A percentile compares a stretch with the other conserved stretches of the same genome.
Conservation (phyloP, 2,329 filamentous ascomycete species). For the Arthrobotrys iridis region DNA sequence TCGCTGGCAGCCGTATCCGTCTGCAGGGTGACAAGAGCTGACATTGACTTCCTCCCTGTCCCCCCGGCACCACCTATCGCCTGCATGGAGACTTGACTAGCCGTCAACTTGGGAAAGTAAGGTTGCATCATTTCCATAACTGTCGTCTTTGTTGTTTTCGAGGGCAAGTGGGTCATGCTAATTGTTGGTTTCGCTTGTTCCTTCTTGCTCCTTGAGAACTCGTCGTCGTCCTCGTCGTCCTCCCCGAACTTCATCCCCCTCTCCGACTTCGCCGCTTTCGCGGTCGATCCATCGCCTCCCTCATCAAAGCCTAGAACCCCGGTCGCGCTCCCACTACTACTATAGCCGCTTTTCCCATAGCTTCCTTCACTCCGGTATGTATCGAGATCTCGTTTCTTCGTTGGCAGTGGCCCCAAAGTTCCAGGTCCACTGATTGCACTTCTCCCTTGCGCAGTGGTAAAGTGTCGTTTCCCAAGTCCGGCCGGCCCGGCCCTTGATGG, state of each 20-base stretch:
- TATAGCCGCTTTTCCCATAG: slow-evolving; percentile 45
- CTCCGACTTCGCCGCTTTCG: slow-evolving; percentile 45
- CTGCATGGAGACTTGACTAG: slow-evolving; percentile 79
- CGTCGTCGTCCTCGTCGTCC: slow-evolving; percentile 65
- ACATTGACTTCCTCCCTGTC: slow-evolving; percentile 75
- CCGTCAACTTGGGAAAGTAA: slow-evolving; percentile 68
- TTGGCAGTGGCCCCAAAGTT: slow-evolving; percentile 37
- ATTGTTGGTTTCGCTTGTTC: slow-evolving; percentile 69
- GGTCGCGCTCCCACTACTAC: slow-evolving; percentile 48
- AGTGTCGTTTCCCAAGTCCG: slow-evolving; percentile 48
- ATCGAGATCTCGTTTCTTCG: slow-evolving; percentile 54
- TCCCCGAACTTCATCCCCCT: slow-evolving; percentile 63
- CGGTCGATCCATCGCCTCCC: slow-evolving; percentile 34
- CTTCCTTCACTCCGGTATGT: slow-evolving; percentile 45
- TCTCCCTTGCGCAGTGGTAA: slow-evolving; percentile 29
- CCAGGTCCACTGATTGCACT: slow-evolving; percentile 48
- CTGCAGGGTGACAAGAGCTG: slow-evolving; percentile 82
- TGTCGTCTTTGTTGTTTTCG: slow-evolving; percentile 69
- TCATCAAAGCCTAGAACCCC: slow-evolving; percentile 58
- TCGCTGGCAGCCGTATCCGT: slow-evolving; percentile 83
- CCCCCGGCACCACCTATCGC: slow-evolving; percentile 66
- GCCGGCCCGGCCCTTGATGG: slow-evolving; percentile 52
- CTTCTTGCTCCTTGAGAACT: slow-evolving; percentile 59
- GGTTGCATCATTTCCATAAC: slow-evolving; percentile 69
- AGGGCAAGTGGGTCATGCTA: slow-evolving; percentile 71